phyloP scores from a whole-genome alignment of 2,329 filamentous ascomycete genomes.

The Sordariomycetes sp. region DNA sequence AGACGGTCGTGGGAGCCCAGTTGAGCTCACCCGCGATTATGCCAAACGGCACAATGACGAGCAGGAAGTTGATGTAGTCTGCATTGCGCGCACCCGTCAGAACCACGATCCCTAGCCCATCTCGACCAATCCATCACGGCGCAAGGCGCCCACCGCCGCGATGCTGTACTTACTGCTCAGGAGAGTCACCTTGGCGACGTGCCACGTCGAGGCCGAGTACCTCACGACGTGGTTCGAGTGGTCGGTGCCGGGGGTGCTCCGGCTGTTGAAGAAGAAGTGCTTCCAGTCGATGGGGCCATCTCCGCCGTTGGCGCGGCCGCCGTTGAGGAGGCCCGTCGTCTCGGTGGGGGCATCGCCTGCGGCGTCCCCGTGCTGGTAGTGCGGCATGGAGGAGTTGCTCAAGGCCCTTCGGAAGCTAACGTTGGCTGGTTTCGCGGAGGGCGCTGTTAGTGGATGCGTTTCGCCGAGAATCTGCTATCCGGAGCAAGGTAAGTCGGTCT shows the following conservation, averaged over 20 bases:
- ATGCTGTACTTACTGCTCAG: constrained; percentile 37
- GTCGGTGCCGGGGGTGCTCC: constrained; percentile 36
- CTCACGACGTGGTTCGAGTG: constrained; percentile 30
- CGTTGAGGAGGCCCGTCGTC: constrained; percentile 26
- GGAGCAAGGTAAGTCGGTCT: background rate
- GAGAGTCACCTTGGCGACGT: constrained; percentile 42
- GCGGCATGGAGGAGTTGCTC: constrained; percentile 1
- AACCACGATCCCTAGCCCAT: background rate
- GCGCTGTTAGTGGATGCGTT: background rate
- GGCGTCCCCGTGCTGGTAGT: background rate
- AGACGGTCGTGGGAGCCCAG: constrained; percentile 56
- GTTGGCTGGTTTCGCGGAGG: constrained; percentile 10
- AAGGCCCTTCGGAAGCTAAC: constrained; percentile 14
- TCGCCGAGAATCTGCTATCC: background rate
- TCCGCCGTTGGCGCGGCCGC: constrained; percentile 11
- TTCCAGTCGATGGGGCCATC: constrained; percentile 10
- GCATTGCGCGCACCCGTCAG: background rate
- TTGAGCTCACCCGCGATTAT: constrained; percentile 49
- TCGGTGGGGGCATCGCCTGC: constrained; percentile 15
- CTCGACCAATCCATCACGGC: background rate
- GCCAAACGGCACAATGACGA: constrained; percentile 62
- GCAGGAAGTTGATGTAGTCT: constrained; percentile 55
- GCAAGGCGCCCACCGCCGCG: background rate
- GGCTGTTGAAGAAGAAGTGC: constrained; percentile 34
- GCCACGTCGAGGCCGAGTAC: constrained; percentile 34